Evolutionary conservation across 192 early-diverging fungal genomes (phyloP).

Genomic region (Backusella parvicylindrica): DNA sequence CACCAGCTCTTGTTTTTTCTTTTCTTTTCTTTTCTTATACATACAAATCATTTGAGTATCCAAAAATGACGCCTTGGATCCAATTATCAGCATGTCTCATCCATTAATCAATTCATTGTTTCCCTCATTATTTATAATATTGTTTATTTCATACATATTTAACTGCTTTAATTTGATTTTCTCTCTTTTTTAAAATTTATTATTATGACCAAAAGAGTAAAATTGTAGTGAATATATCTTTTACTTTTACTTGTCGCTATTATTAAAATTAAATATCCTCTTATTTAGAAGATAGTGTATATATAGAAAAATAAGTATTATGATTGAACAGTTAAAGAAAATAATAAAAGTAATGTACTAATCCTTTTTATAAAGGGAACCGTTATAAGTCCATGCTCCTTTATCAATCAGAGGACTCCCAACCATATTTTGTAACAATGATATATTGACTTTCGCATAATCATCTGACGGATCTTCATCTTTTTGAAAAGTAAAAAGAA

Average conservation of each 20-base stretch:
- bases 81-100: background rate
- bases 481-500: slow-evolving; percentile 20
- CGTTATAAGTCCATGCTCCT: slow-evolving; percentile 28
- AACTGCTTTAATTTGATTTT: background rate
- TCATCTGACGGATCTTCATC: slow-evolving; percentile 4
- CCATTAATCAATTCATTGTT: background rate
- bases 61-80: background rate
- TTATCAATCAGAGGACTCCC: slow-evolving; percentile 20
- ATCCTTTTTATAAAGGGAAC: slow-evolving; percentile 18
- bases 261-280: background rate
- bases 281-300: background rate
- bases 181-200: background rate
- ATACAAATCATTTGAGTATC: background rate
- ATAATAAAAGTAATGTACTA: background rate
- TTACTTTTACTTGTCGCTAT: background rate
- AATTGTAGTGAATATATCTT: background rate
- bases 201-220: background rate
- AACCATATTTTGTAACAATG: slow-evolving; percentile 1
- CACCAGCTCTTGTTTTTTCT: background rate
- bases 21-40: background rate
- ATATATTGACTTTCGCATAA: slow-evolving; percentile 1
- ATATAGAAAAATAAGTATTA: background rate
- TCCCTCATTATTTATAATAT: background rate
- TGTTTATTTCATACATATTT: background rate
- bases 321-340: background rate